These are phyloP conservation scores for Priceomyces medius DNA, from an alignment of 805 yeast species.

Conservation along the genomic window DNA sequence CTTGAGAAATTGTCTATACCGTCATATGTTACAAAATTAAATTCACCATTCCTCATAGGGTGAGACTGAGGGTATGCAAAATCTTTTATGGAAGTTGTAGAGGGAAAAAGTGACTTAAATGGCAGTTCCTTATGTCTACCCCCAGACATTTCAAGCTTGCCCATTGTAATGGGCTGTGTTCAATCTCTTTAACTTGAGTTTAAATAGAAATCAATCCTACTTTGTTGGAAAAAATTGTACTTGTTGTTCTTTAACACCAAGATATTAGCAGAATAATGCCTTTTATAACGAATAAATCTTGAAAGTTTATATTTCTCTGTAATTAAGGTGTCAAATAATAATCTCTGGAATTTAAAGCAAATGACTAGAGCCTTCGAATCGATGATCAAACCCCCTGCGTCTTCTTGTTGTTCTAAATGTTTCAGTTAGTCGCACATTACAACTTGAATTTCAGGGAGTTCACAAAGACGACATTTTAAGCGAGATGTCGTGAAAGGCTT, in stretches of 20 bases:
- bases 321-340: too few relatives aligned
- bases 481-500: background rate
- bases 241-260: background rate
- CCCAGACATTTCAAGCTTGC: background rate
- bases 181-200: background rate
- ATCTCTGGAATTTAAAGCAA: too few relatives aligned
- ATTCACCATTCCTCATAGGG: constrained; percentile 66
- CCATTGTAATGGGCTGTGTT: background rate
- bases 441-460: background rate
- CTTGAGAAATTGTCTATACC: constrained; percentile 7
- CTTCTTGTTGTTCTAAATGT: background rate
- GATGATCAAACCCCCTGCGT: background rate
- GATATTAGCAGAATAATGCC: constrained; percentile 1
- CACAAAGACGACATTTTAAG: background rate
- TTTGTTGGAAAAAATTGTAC: background rate
- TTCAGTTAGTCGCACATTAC: background rate
- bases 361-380: too few relatives aligned
- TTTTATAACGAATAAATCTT: background rate
- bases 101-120: constrained; percentile 14
- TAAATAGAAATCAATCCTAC: background rate
- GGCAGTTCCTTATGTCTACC: constrained; percentile 1
- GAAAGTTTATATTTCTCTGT: background rate
- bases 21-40: constrained; percentile 4
- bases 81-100: constrained; percentile 59
- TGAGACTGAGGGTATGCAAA: constrained; percentile 73